Percentiles rank a stretch among this genome's conserved stretches.
These are phyloP conservation scores for Colletotrichum sp. DNA, from an alignment of 2,329 filamentous ascomycete species.

Conservation along the genomic window DNA sequence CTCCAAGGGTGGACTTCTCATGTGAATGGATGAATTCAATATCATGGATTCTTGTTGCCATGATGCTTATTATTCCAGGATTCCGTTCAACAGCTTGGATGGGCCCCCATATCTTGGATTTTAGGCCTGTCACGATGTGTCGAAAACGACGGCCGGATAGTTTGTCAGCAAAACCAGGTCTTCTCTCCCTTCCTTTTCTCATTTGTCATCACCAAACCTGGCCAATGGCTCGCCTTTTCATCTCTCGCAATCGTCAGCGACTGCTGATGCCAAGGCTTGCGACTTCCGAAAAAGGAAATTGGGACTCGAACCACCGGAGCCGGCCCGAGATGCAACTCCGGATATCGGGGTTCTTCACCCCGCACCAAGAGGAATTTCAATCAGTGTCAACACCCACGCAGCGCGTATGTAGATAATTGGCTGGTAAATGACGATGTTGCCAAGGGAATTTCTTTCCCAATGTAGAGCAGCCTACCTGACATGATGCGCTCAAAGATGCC, in stretches of 20 bases:
- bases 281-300: not conserved
- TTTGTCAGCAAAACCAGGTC: not conserved
- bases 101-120: not conserved
- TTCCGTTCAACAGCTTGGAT: not conserved
- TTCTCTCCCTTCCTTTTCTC: not conserved
- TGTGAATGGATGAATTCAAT: not conserved
- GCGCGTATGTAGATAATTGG: not conserved
- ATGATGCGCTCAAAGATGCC: too few species aligned
- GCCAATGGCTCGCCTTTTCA: not conserved
- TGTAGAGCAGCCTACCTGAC: not conserved
- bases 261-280: not conserved
- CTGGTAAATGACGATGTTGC: not conserved
- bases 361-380: not conserved
- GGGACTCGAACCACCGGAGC: not conserved
- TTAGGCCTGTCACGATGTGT: not conserved
- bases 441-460: not conserved
- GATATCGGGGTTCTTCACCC: not conserved
- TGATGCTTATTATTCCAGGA: rapidly evolving
- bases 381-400: too few species aligned
- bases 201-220: not conserved
- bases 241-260: not conserved
- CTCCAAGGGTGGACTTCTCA: not conserved
- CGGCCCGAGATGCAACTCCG: not conserved
- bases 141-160: not conserved
- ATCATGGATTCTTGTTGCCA: not conserved